Conservation (phyloP, 2,329 filamentous ascomycete genomes). For the Paraphaeosphaeria minitans region DNA sequence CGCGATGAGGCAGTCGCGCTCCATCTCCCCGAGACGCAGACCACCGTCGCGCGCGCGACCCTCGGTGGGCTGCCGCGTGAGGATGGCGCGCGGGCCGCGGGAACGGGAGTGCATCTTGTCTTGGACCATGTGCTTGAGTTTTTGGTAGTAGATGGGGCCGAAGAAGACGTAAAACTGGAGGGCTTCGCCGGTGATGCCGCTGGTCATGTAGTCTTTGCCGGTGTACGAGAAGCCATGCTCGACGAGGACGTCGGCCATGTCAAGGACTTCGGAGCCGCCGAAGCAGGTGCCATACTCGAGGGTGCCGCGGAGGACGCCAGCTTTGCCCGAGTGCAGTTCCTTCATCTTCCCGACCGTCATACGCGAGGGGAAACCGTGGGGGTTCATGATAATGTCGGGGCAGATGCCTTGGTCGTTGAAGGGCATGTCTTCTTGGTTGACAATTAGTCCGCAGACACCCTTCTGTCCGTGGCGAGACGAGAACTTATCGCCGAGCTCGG, state of each 20-base stretch:
- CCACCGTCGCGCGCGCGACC: constrained; percentile 92
- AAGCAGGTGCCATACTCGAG: constrained; percentile 91
- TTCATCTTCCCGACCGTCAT: constrained; percentile 99
- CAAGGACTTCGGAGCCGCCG: constrained; percentile 81
- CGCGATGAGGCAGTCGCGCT: constrained; percentile 95
- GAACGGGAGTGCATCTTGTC: constrained; percentile 99
- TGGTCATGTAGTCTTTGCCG: constrained; percentile 96
- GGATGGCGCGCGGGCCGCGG: constrained; percentile 84
- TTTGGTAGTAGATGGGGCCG: constrained; percentile 98
- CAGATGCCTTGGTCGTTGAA: constrained; percentile 89
- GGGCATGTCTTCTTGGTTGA: constrained; percentile 94
- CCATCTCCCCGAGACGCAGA: constrained; percentile 95
- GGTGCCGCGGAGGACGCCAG: constrained; percentile 81
- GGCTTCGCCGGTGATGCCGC: constrained; percentile 90
- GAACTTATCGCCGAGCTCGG: constrained; percentile 97
- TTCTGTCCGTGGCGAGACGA: constrained; percentile 98
- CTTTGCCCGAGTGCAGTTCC: constrained; percentile 92
- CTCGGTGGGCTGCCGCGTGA: constrained; percentile 95
- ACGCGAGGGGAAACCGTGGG: constrained; percentile 97
- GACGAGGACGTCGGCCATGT: constrained; percentile 85
- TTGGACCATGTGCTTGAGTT: constrained; percentile 99
- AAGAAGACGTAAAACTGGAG: constrained; percentile 98
- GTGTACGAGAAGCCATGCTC: constrained; percentile 93
- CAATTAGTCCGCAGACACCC: constrained; percentile 95
- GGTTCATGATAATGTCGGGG: constrained; percentile 99